phyloP scores from a whole-genome alignment of 164 flowering plant species.

The Sedum album region DNA sequence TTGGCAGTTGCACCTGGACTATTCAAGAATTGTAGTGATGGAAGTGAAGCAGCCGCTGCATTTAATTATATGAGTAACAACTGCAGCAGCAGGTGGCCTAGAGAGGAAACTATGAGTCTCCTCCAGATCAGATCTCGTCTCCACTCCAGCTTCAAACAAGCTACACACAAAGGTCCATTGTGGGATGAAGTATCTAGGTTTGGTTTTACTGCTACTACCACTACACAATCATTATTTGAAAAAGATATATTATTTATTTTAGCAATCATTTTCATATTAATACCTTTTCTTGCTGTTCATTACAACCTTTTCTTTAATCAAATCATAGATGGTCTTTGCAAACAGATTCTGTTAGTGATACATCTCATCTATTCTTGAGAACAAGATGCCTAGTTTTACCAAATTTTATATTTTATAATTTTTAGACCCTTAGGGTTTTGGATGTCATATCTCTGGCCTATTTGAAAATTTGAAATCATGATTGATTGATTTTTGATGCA shows the following conservation, averaged over 20 bases:
- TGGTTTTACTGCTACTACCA: background rate
- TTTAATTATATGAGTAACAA: slow-evolving; percentile 16
- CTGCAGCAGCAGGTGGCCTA: slow-evolving; percentile 80
- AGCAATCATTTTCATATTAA: background rate
- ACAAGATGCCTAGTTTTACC: background rate
- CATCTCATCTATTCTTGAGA: background rate
- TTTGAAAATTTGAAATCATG: background rate
- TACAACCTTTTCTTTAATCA: background rate
- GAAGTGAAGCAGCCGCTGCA: background rate
- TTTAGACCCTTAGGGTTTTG: background rate
- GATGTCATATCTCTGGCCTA: too few relatives aligned
- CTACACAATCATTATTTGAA: too few relatives aligned
- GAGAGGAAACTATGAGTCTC: slow-evolving; percentile 88
- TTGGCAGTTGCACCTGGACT: background rate
- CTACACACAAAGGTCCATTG: slow-evolving; percentile 90
- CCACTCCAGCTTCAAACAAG: slow-evolving; percentile 80
- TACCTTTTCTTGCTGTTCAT: background rate
- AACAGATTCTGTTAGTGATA: background rate
- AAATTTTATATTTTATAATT: background rate
- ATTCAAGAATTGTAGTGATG: background rate
- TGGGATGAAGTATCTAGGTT: slow-evolving; percentile 99
- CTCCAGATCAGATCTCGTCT: slow-evolving; percentile 88
- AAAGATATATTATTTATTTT: background rate
- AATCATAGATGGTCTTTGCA: background rate
- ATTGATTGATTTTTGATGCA: background rate